Base-by-base conservation (phyloP, 2,329 filamentous ascomycete species). In the Ceratocystis eucalypticola region DNA sequence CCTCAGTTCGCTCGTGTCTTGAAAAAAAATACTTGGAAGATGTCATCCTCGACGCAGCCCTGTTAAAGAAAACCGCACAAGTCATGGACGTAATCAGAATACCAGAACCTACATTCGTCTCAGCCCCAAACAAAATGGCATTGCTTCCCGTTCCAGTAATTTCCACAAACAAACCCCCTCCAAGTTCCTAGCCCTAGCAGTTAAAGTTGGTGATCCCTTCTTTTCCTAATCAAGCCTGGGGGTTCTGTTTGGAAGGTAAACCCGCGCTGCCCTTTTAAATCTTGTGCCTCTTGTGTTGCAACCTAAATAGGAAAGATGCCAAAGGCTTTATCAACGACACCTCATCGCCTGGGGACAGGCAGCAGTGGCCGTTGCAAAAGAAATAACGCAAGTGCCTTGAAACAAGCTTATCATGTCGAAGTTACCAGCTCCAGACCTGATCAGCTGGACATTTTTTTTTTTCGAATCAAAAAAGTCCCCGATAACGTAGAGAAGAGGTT, bases 181-280 rank as follows among this genome's bases (percentile, higher is more conserved):
- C n/a, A 37, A 53, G 48, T 17, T 25, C 10, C 48, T 53, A 53
- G 48, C n/a, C 17, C 48, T 53, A 53, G 25, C 15, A 28, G 25
- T 59, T 59, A 59, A 33, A 59, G 55, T 37, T 37, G 28, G 55
- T 59, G 55, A 59, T 33, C 55, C 55, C 55, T 59, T 59, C 55
- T 59, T 59, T 59, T 37, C 55, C 55, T 33, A 59, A 59, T 33
- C 55, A 59, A 59, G 55, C 28, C 55, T 59, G 55, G 17, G 22
- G 22, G 7, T 10, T 59, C 55, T n/a, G 55, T 37, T 33, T 33
- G 55, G 28, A 15, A 59, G 55, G 17, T n/a, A n/a, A 59, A 33
- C 55, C 55, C 15, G n/a, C 55, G 28, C 28, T n/a, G 28, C 55
- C 22, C 12, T 59, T 59, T 59, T 59, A 20, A 20, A 59, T 59